These are phyloP conservation scores for Coemansia asiatica DNA, from an alignment of 192 early-diverging fungal genomes.

Conservation along the genomic window DNA sequence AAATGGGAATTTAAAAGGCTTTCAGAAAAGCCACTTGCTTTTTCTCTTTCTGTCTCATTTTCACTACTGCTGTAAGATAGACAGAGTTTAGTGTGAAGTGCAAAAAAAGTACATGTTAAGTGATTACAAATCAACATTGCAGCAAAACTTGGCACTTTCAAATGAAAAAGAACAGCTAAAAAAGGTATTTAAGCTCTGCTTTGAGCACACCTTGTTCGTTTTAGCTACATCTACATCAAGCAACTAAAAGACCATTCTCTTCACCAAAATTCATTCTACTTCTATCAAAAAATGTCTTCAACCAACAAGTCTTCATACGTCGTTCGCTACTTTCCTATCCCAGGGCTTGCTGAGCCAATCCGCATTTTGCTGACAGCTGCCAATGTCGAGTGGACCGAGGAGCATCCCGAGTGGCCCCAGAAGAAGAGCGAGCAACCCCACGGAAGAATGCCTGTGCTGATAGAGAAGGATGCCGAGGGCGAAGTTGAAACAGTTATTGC, in stretches of 20 bases:
- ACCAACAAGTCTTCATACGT: neutral
- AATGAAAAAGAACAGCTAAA: neutral
- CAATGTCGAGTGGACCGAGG: conserved; percentile 42
- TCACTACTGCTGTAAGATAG: neutral
- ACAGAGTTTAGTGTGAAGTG: neutral
- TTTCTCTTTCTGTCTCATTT: neutral
- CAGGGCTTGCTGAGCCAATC: conserved; percentile 28
- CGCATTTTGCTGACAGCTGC: conserved; percentile 51
- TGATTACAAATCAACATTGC: neutral
- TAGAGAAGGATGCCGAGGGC: conserved; percentile 48
- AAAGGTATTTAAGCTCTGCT: neutral
- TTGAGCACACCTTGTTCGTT: neutral
- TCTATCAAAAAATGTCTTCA: neutral
- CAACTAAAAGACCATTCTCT: neutral
- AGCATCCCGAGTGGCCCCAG: conserved; percentile 54
- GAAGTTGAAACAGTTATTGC: conserved; percentile 34
- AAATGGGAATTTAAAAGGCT: neutral
- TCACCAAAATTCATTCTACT: neutral
- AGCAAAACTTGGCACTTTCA: neutral
- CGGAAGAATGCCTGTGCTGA: conserved; percentile 57
- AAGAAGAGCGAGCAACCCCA: conserved; percentile 57
- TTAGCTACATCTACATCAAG: neutral
- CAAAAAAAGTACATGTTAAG: neutral
- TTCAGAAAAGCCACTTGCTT: neutral
- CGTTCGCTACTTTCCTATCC: conserved; percentile 3